Conservation (phyloP, 2,329 filamentous ascomycete species). For the Albophoma yamanashiensis region DNA sequence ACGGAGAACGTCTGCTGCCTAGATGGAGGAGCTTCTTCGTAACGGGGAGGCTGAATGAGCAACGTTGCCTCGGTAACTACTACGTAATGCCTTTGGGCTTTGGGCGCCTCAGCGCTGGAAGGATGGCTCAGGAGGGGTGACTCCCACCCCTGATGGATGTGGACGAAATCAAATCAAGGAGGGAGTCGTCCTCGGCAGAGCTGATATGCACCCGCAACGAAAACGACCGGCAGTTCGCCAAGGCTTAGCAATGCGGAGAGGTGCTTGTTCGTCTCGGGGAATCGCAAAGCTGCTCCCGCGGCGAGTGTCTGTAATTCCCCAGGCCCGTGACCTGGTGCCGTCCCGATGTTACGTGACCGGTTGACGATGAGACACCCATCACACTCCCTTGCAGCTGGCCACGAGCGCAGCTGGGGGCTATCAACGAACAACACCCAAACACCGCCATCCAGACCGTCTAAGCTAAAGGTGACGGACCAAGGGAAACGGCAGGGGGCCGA, state of each 20-base stretch:
- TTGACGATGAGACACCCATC: not conserved
- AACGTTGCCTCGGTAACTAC: not conserved
- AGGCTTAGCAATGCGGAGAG: not conserved
- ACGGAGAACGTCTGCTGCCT: not conserved
- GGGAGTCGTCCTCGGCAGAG: not conserved
- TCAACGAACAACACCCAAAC: not conserved
- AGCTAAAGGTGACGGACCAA: not conserved
- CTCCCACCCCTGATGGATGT: not conserved
- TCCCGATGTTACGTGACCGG: not conserved
- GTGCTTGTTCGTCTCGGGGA: not conserved
- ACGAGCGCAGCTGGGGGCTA: not conserved
- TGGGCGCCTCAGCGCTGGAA: not conserved
- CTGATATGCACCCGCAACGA: not conserved
- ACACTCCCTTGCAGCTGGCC: not conserved
- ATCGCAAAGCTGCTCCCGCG: not conserved
- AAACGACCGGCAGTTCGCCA: not conserved
- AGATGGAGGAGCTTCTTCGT: not conserved
- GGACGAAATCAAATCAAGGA: not conserved
- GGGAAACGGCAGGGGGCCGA: not conserved
- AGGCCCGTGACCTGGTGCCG: not conserved
- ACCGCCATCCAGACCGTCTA: not conserved
- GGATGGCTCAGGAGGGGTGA: not conserved
- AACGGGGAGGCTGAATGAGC: not conserved
- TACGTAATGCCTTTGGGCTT: not conserved
- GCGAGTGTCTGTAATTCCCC: too few relatives aligned